Base-by-base conservation (phyloP, 2,329 filamentous ascomycete genomes). In the Aspergillus pseudoviridinutans region DNA sequence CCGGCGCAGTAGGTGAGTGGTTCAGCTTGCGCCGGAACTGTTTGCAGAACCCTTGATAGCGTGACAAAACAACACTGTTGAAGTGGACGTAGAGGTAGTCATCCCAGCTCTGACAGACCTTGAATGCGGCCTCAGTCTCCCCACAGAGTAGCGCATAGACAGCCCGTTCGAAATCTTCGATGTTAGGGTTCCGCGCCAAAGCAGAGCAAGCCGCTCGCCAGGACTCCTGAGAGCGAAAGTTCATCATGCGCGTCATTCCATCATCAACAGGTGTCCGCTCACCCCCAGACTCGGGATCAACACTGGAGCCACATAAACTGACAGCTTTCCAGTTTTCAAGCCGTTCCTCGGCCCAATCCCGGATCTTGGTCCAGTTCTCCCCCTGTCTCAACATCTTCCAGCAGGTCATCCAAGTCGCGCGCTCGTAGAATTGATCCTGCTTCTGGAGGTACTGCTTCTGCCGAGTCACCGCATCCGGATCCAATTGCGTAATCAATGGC, bases 81-180 rank as follows among this genome's bases (percentile, higher is more conserved):
- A 94, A 94, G 71, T 92, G 87, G 38, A 88, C 87, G 72, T 94
- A 96, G 20, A 97, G 81, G 66, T 88, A 86, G 68, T 97, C 93
- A 64, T 96, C 91, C 88, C 92, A 95, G 24, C 82, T 86, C 52
- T 84, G 81, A 70, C 90, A 92, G 42, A 93, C 86, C 62, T 85
- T 84, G 68, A 90, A 86, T 10, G 95, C 90, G 53, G 88, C 90
- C 41, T 84, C 78, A 51, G 92, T 82, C 68, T 97, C 91, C 51
- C 94, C 94, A 46, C 89, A 88, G n/a, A 99, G 81, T 12, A 97
- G 77, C 28, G 91, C 93, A 70, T 96, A 97, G 0, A 96, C 91
- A 20, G 93, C 94, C 55, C 87, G 85, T 75, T 99, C 92, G 67
- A 92, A 93, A 53, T 89, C 84, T 65, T 90, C 87, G 1, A 83